A percentile compares a stretch with the other conserved stretches of the same genome.
Evolutionary conservation across 179 eudicot genomes (phyloP).

Genomic region (Corrigiola litoralis): DNA sequence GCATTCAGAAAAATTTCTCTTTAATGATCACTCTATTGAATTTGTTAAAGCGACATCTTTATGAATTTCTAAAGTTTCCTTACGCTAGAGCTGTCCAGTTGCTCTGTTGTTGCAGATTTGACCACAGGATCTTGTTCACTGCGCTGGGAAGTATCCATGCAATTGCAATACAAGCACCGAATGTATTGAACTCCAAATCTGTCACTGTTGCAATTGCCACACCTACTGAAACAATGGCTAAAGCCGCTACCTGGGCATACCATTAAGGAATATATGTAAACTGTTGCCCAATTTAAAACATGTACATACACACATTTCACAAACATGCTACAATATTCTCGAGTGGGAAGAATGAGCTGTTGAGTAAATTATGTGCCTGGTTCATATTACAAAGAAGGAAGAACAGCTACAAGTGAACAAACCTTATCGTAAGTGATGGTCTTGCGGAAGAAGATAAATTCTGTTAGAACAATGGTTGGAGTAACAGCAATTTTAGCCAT

Average conservation of each 20-base stretch:
- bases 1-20: constrained; percentile 7
- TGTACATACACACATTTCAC: neutral
- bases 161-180: constrained; percentile 84
- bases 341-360: no score
- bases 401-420: constrained; percentile 8
- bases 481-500: constrained; percentile 99
- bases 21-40: neutral
- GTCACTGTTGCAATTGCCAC: constrained; percentile 93
- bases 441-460: constrained; percentile 68
- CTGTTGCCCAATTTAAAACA: neutral
- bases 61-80: constrained; percentile 14
- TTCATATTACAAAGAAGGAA: no score
- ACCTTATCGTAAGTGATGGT: constrained; percentile 61
- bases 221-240: constrained; percentile 65
- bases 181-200: constrained; percentile 74
- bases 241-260: constrained; percentile 59
- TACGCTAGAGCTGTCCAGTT: constrained; percentile 98
- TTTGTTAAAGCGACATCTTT: neutral
- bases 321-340: no score
- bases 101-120: constrained; percentile 74
- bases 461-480: constrained; percentile 84
- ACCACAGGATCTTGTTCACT: constrained; percentile 86
- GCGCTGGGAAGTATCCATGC: constrained; percentile 92
- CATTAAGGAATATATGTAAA: neutral
- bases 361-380: no score